phyloP scores from a whole-genome alignment of 2,329 filamentous ascomycete genomes.

The Hymenoscyphus scutula region DNA sequence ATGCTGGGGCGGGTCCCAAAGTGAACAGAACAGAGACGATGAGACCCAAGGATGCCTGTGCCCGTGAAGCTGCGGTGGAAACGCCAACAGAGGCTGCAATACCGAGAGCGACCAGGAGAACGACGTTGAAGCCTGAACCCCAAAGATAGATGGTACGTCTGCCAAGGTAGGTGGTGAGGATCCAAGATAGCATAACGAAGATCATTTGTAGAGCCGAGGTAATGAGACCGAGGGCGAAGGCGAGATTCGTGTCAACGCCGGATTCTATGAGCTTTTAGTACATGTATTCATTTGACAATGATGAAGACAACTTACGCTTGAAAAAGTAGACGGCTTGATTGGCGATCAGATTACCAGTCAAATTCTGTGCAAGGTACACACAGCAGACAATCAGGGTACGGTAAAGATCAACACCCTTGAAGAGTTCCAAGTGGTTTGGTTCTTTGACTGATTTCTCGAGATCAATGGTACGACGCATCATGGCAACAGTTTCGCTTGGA shows the following conservation, averaged over 20 bases:
- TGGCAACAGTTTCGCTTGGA: conserved; percentile 48
- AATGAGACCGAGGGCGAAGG: conserved; percentile 63
- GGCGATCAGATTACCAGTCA: conserved; percentile 61
- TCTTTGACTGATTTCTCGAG: conserved; percentile 49
- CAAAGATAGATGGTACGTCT: conserved; percentile 64
- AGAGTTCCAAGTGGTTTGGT: conserved; percentile 50
- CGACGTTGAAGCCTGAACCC: conserved; percentile 53
- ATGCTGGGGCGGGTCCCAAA: conserved; percentile 60
- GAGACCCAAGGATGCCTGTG: conserved; percentile 61
- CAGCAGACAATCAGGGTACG: conserved; percentile 57
- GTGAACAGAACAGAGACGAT: conserved; percentile 66
- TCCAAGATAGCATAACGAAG: conserved; percentile 65
- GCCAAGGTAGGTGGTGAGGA: conserved; percentile 62
- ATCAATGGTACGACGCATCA: conserved; percentile 58
- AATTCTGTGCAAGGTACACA: conserved; percentile 58
- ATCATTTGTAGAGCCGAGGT: conserved; percentile 61
- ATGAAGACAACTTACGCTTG: conserved; percentile 30
- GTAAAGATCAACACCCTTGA: conserved; percentile 52
- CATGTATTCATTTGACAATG: background rate
- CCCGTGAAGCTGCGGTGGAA: conserved; percentile 44
- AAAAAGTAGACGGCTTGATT: conserved; percentile 64
- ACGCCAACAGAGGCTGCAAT: conserved; percentile 52
- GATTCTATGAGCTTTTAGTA: conserved; percentile 53
- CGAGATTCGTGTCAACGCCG: conserved; percentile 51
- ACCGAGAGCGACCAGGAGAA: conserved; percentile 56